phyloP scores from a whole-genome alignment of 2,329 filamentous ascomycete species.

The Fusarium duplospermum region DNA sequence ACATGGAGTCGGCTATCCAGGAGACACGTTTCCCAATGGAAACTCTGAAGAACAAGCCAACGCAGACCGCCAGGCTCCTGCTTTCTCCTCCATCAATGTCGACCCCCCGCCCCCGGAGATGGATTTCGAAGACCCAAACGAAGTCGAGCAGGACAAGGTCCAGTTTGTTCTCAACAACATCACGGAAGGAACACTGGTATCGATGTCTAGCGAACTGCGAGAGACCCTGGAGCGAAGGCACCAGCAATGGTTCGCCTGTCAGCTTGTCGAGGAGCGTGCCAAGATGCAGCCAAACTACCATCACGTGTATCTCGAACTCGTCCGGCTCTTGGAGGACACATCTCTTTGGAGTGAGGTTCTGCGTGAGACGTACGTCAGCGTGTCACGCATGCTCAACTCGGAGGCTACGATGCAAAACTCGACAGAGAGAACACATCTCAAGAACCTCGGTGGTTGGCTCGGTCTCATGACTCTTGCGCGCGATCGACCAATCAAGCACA shows the following conservation, averaged over 20 bases:
- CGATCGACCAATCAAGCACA: conserved; percentile 95
- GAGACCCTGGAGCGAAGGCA: conserved; percentile 83
- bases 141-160: conserved; percentile 90
- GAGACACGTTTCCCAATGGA: conserved; percentile 75
- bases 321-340: conserved; percentile 84
- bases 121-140: conserved; percentile 83
- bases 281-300: conserved; percentile 99
- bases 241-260: conserved; percentile 96
- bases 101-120: conserved; percentile 74
- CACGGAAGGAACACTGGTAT: conserved; percentile 86
- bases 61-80: conserved; percentile 71
- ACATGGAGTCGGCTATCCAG: conserved; percentile 51
- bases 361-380: conserved; percentile 89
- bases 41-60: conserved; percentile 71
- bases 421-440: conserved; percentile 87
- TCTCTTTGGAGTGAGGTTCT: conserved; percentile 89
- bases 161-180: conserved; percentile 98
- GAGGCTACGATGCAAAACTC: conserved; percentile 87
- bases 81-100: conserved; percentile 83
- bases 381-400: conserved; percentile 88
- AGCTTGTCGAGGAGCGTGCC: conserved; percentile 94
- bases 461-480: conserved; percentile 92
- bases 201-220: conserved; percentile 85
- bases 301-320: conserved; percentile 88
- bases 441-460: conserved; percentile 94